phyloP scores from a whole-genome alignment of 2,329 filamentous ascomycete genomes.

The Kalaharituber pfeilii region DNA sequence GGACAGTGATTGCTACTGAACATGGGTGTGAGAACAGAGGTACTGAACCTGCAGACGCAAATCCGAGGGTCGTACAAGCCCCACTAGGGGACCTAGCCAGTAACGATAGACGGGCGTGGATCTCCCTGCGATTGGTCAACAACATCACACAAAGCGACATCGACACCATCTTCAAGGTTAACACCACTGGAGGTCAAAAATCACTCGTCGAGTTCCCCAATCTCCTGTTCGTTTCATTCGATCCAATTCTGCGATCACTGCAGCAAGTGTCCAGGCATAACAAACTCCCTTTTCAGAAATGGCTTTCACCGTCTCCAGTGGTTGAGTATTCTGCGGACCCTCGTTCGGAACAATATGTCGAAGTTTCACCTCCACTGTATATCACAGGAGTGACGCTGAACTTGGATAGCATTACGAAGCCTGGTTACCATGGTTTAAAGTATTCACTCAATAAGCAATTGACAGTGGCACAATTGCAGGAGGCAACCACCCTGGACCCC shows the following conservation, averaged over 20 bases:
- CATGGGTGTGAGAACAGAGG: constrained; percentile 8
- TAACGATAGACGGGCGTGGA: constrained; percentile 18
- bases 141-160: not conserved
- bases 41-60: not conserved
- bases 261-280: constrained; percentile 16
- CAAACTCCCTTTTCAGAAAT: not conserved
- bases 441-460: constrained; percentile 11
- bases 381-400: constrained; percentile 7
- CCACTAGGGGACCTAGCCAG: constrained; percentile 14
- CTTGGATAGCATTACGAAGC: constrained; percentile 12
- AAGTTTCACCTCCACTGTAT: constrained; percentile 16
- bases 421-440: not conserved
- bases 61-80: not conserved
- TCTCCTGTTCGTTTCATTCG: constrained; percentile 23
- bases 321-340: not conserved
- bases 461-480: constrained; percentile 18
- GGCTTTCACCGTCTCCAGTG: not conserved
- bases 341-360: not conserved
- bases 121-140: constrained; percentile 18
- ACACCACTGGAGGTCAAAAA: constrained; percentile 1
- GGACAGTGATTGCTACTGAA: not conserved
- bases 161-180: not conserved
- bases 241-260: constrained; percentile 23
- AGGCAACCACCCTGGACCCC: constrained; percentile 35
- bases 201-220: constrained; percentile 24